Conservation (phyloP, 2,329 filamentous ascomycete genomes). For the Aspergillus carbonarius region DNA sequence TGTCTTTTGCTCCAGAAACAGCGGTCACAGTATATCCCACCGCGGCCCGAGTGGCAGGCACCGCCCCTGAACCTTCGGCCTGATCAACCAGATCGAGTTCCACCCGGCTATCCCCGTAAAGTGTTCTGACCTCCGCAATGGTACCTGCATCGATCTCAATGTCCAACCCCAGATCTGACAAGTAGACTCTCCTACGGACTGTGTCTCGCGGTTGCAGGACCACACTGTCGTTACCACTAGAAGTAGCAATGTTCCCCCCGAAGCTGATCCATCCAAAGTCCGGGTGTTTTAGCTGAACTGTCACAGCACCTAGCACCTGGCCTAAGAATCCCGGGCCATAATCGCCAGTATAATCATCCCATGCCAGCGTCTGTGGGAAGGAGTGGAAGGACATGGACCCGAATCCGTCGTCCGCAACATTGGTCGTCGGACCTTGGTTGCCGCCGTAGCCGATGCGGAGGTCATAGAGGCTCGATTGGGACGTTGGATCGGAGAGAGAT, state of each 20-base stretch:
- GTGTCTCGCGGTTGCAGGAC: background rate
- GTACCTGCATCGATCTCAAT: background rate
- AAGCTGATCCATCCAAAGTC: conserved; percentile 52
- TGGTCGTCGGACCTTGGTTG: conserved; percentile 53
- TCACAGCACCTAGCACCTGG: conserved; percentile 50
- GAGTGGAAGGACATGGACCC: conserved; percentile 58
- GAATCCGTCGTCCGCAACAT: conserved; percentile 57
- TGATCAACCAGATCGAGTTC: background rate
- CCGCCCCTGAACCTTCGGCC: background rate
- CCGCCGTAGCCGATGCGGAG: conserved; percentile 58
- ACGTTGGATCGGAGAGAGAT: conserved; percentile 24
- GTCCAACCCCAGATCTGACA: background rate
- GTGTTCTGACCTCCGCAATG: background rate
- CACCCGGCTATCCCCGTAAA: background rate
- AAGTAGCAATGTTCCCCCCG: conserved; percentile 41
- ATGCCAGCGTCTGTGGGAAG: conserved; percentile 55
- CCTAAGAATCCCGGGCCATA: conserved; percentile 59
- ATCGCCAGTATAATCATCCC: conserved; percentile 59
- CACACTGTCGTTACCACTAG: background rate
- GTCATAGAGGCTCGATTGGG: conserved; percentile 49
- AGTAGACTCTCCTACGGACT: background rate
- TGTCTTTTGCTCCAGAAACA: background rate
- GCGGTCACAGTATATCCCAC: background rate
- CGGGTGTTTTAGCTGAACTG: conserved; percentile 50
- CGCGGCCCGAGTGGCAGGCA: background rate